phyloP scores from a whole-genome alignment of 371 early-diverging fungal genomes.

The Dinochytrium kinnereticum region DNA sequence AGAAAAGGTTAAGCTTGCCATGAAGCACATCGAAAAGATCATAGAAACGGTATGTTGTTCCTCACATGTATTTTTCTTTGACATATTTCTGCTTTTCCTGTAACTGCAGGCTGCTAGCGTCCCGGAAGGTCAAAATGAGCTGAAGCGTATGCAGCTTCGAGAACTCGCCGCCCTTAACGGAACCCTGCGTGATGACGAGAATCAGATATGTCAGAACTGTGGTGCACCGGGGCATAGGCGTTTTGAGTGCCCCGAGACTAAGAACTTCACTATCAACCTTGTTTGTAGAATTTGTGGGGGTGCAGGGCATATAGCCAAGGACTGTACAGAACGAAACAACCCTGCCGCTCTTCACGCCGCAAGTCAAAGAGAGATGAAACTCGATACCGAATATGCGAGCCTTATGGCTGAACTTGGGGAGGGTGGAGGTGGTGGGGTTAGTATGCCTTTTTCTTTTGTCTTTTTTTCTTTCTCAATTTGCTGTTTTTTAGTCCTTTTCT shows the following conservation, averaged over 20 bases:
- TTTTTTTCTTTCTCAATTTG: constrained; percentile 1
- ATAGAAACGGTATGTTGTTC: constrained; percentile 79
- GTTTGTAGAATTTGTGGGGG: constrained; percentile 91
- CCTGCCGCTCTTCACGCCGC: constrained; percentile 72
- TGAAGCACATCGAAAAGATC: constrained; percentile 86
- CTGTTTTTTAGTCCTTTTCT: neutral
- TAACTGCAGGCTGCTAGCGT: constrained; percentile 76
- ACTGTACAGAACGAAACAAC: constrained; percentile 73
- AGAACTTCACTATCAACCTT: constrained; percentile 83
- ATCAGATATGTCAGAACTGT: constrained; percentile 92
- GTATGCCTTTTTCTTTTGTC: neutral
- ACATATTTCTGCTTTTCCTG: neutral
- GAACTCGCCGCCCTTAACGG: constrained; percentile 96
- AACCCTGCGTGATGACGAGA: constrained; percentile 93
- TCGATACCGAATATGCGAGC: constrained; percentile 86
- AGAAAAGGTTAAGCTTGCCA: constrained; percentile 85
- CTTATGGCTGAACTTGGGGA: constrained; percentile 80
- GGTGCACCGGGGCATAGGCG: constrained; percentile 86
- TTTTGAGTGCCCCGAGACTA: constrained; percentile 90
- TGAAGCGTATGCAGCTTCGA: constrained; percentile 91
- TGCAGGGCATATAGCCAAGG: constrained; percentile 85
- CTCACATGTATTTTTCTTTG: neutral
- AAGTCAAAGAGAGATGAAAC: constrained; percentile 77
- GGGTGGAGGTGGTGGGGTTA: constrained; percentile 2
- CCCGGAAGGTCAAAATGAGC: constrained; percentile 93